phyloP scores from a whole-genome alignment of 1,139 yeast species.

The Lodderomyces beijingensis region DNA sequence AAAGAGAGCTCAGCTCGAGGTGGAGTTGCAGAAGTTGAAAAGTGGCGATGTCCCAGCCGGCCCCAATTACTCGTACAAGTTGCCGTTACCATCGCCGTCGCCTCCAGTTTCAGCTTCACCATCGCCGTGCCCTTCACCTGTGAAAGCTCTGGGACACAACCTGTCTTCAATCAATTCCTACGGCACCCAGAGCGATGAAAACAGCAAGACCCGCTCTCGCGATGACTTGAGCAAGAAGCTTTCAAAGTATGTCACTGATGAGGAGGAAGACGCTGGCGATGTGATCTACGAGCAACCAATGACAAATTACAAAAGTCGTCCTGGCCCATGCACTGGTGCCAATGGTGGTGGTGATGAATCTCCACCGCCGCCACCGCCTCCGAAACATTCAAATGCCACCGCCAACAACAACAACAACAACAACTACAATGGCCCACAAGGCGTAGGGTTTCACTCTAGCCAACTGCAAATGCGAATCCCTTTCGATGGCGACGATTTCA shows the following conservation, averaged over 20 bases:
- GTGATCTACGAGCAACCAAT: not conserved
- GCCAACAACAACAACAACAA: too few relatives aligned
- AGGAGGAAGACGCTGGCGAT: slow-evolving; percentile 21
- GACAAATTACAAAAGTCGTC: too few relatives aligned
- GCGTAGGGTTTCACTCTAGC: too few relatives aligned
- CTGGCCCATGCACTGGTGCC: too few relatives aligned
- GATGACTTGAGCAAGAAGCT: slow-evolving; percentile 39
- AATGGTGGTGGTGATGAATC: slow-evolving; percentile 9
- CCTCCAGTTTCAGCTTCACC: slow-evolving; percentile 1
- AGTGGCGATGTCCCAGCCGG: too few relatives aligned
- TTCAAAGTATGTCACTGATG: slow-evolving; percentile 24
- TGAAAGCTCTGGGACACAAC: not conserved
- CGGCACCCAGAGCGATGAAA: slow-evolving; percentile 26
- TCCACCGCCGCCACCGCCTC: slow-evolving; percentile 47
- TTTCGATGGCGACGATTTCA: slow-evolving; percentile 39
- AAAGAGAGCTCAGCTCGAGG: slow-evolving; percentile 38
- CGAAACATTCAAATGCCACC: too few relatives aligned
- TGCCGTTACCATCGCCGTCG: slow-evolving; percentile 1
- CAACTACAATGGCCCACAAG: too few relatives aligned
- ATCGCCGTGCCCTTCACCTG: not conserved
- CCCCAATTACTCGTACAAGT: not conserved
- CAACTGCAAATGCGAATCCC: slow-evolving; percentile 20
- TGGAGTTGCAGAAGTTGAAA: slow-evolving; percentile 36
- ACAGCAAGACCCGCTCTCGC: slow-evolving; percentile 21
- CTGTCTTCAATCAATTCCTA: slow-evolving; percentile 25